Conservation (phyloP, 768 basidiomycete genomes). For the Amanita rubescens region DNA sequence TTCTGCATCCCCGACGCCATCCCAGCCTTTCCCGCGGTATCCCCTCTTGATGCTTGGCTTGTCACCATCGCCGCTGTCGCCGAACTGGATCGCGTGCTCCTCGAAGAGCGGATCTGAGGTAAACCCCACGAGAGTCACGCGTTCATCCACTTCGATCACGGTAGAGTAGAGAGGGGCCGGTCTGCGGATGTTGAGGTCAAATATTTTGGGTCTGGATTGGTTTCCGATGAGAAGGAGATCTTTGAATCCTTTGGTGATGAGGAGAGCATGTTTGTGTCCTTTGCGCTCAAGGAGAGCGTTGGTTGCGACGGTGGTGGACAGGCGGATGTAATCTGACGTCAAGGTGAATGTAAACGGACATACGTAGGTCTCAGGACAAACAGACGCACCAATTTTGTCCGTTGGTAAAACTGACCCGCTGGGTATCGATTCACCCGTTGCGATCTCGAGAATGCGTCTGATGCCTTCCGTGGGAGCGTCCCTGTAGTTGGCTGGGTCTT, state of each 20-base stretch:
- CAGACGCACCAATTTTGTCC: slow-evolving; percentile 64
- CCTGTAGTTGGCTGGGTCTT: slow-evolving; percentile 79
- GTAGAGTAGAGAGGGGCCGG: slow-evolving; percentile 67
- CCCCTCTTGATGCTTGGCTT: slow-evolving; percentile 35
- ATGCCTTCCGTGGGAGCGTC: slow-evolving; percentile 97
- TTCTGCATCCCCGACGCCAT: slow-evolving; percentile 60
- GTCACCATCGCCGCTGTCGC: slow-evolving; percentile 55
- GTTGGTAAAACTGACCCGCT: slow-evolving; percentile 64
- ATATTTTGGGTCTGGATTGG: slow-evolving; percentile 90
- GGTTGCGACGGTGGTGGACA: slow-evolving; percentile 93
- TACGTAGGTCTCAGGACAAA: too few relatives aligned
- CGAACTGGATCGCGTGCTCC: slow-evolving; percentile 70
- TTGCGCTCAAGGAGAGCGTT: slow-evolving; percentile 94
- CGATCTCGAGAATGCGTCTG: slow-evolving; percentile 73
- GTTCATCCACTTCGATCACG: slow-evolving; percentile 78
- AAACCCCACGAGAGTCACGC: slow-evolving; percentile 90
- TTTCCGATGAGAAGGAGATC: slow-evolving; percentile 92
- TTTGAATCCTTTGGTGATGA: slow-evolving; percentile 88
- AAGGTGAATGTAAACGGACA: too few relatives aligned
- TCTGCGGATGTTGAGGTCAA: slow-evolving; percentile 87
- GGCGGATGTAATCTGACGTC: slow-evolving; percentile 74
- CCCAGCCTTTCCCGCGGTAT: slow-evolving; percentile 76
- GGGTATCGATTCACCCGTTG: slow-evolving; percentile 60
- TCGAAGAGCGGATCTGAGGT: slow-evolving; percentile 83
- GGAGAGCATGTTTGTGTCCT: slow-evolving; percentile 83